Evolutionary conservation across 331 rosid genomes (phyloP).

Genomic region (Pyracantha coccinea): DNA sequence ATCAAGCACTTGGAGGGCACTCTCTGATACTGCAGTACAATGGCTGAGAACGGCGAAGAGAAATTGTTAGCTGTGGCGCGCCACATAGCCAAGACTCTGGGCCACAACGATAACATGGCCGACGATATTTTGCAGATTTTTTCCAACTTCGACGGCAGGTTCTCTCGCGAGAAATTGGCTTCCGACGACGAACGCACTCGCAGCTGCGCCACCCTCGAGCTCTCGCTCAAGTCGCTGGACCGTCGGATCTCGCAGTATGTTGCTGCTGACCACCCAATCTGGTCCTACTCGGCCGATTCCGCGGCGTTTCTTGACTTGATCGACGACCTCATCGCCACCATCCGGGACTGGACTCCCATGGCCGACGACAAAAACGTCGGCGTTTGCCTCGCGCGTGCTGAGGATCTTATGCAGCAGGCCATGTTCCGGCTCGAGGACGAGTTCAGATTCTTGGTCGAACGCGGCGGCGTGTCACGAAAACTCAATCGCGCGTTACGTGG

Average conservation of each 20-base stretch:
- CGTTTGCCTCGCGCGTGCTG: constrained; percentile 59
- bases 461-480: constrained; percentile 80
- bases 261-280: constrained; percentile 62
- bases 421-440: constrained; percentile 86
- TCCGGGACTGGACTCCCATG: constrained; percentile 69
- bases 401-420: constrained; percentile 78
- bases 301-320: constrained; percentile 76
- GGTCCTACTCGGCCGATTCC: constrained; percentile 68
- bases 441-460: constrained; percentile 82
- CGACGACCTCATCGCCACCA: constrained; percentile 54
- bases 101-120: constrained; percentile 64
- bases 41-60: constrained; percentile 97
- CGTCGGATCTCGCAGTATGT: constrained; percentile 72
- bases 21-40: background rate
- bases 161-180: constrained; percentile 74
- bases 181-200: constrained; percentile 40
- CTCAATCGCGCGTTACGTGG: constrained; percentile 33
- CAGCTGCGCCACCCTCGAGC: constrained; percentile 50
- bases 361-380: constrained; percentile 47
- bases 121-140: constrained; percentile 87
- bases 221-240: constrained; percentile 57
- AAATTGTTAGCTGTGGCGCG: constrained; percentile 81
- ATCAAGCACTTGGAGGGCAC: background rate
- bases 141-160: constrained; percentile 88
- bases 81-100: constrained; percentile 91